Base-by-base conservation (phyloP, 1,139 yeast genomes). In the Yamadazyma taylorii region DNA sequence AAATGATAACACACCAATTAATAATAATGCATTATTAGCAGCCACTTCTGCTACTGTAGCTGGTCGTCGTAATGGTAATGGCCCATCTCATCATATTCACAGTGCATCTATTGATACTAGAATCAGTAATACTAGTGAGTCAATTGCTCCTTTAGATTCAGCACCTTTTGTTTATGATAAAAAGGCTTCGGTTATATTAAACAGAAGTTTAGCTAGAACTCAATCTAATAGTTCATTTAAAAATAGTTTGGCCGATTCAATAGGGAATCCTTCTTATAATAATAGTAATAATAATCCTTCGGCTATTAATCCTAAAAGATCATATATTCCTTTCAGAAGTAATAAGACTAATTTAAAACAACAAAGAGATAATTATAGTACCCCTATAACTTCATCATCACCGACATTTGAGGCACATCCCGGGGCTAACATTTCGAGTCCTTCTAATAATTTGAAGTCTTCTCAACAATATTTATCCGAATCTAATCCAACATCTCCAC, bases 151-250 rank as follows among this genome's bases (percentile, higher is more conserved):
- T 8, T 73, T 75, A 53, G 90, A 84, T 45, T 78, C 86, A 5
- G 90, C 83, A 9, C 95, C 92, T 4, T 87, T 76, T 52, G 77
- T 83, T 1, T 87, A 83, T 57, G 95, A 82, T 56, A 85, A 81
- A 58, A 84, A 83, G 60, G 95, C 83, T 2, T 82, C 87, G 13
- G 78, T 80, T 12, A 83, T 86, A 38, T 67, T 86, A 53, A 85
- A 85, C 54, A 69, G 85, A 44, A 83, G 89, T 43, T 69, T 86
- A 55, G 88, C 88, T 2, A 65, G 90, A 44, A 81, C 89, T 0
- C 81, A 86, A 14, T 84, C 95, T 1, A 81, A 80, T 34, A 69
- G 86, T 2, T 84, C 94, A 2, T 87, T 86, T 66, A 81, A 82
- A 53, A 81, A 84, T 7, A 77, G 85, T 23, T 66, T 86, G 49